A percentile compares a stretch with the other conserved stretches of the same genome.
phyloP scores from a whole-genome alignment of 2,329 filamentous ascomycete genomes.

The Chaetoscypha palmicola region DNA sequence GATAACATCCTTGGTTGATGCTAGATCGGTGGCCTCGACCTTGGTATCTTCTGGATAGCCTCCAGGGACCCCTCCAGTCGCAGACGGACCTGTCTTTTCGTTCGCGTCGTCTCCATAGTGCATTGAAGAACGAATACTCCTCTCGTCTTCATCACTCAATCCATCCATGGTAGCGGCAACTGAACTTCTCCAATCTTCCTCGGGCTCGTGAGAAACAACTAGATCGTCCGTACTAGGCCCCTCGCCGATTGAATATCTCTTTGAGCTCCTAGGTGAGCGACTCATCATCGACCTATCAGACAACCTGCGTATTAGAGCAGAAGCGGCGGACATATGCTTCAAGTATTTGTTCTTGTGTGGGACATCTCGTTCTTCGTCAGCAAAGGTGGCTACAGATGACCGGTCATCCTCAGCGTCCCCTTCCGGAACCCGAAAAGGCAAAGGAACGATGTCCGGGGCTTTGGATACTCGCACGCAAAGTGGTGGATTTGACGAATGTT shows the following conservation, averaged over 20 bases:
- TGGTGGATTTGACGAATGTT: slow-evolving; percentile 25
- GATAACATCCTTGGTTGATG: background rate
- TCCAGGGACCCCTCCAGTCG: slow-evolving; percentile 1
- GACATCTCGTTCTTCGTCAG: slow-evolving; percentile 54
- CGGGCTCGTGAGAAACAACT: slow-evolving; percentile 31
- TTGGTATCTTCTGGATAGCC: slow-evolving; percentile 12
- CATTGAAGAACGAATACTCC: slow-evolving; percentile 24
- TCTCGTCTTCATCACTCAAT: slow-evolving; percentile 35
- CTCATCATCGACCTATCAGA: slow-evolving; percentile 16
- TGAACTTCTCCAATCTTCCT: slow-evolving; percentile 40
- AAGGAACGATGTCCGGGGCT: slow-evolving; percentile 51
- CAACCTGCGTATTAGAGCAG: slow-evolving; percentile 30
- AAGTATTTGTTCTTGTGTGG: slow-evolving; percentile 39
- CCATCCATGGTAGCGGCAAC: slow-evolving; percentile 52
- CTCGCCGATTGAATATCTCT: slow-evolving; percentile 22
- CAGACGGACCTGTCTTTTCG: too few species aligned
- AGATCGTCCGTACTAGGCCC: slow-evolving; percentile 37
- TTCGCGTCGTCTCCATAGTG: too few species aligned
- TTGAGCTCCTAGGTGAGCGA: slow-evolving; percentile 18
- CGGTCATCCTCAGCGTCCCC: slow-evolving; percentile 41
- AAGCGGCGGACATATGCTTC: slow-evolving; percentile 43
- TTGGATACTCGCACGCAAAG: slow-evolving; percentile 30
- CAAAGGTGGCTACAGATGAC: slow-evolving; percentile 65
- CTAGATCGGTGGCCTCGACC: background rate
- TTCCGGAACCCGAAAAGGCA: slow-evolving; percentile 57